Percentiles rank a stretch among this genome's conserved stretches.
Evolutionary conservation across 202 grass and related monocot genomes (phyloP).

Genomic region (Hordeum pubiflorum): DNA sequence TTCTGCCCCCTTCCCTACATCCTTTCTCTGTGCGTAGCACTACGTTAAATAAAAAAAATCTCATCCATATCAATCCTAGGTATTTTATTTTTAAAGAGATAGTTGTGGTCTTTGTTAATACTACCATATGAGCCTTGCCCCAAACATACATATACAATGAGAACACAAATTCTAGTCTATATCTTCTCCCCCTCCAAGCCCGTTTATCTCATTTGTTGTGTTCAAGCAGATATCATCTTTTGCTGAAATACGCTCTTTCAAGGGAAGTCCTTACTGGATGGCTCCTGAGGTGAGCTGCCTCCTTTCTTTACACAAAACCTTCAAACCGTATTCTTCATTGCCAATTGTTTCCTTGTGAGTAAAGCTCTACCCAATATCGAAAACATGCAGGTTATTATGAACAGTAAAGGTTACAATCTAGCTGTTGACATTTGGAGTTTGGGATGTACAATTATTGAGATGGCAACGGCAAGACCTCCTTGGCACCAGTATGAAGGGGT

Average conservation of each 20-base stretch:
- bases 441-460: conserved; percentile 93
- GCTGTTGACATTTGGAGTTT: conserved; percentile 98
- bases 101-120: background rate
- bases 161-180: background rate
- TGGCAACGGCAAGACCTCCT: conserved; percentile 89
- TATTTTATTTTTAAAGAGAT: background rate
- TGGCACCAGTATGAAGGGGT: conserved; percentile 98
- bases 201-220: conserved; percentile 26
- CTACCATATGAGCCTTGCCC: background rate
- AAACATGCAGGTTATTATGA: conserved; percentile 83
- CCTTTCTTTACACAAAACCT: background rate
- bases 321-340: background rate
- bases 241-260: conserved; percentile 88
- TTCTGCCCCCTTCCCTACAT: background rate
- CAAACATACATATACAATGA: background rate
- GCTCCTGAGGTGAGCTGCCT: conserved; percentile 70
- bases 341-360: background rate
- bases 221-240: conserved; percentile 76
- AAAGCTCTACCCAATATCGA: background rate
- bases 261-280: conserved; percentile 99
- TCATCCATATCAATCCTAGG: background rate
- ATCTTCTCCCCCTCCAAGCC: background rate
- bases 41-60: background rate
- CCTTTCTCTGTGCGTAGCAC: background rate
- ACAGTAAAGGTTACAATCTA: conserved; percentile 74